Evolutionary conservation across 2,329 filamentous ascomycete genomes (phyloP), one percentile per base, ranked within the genome.

Genomic region (Cladosporium sp.): DNA sequence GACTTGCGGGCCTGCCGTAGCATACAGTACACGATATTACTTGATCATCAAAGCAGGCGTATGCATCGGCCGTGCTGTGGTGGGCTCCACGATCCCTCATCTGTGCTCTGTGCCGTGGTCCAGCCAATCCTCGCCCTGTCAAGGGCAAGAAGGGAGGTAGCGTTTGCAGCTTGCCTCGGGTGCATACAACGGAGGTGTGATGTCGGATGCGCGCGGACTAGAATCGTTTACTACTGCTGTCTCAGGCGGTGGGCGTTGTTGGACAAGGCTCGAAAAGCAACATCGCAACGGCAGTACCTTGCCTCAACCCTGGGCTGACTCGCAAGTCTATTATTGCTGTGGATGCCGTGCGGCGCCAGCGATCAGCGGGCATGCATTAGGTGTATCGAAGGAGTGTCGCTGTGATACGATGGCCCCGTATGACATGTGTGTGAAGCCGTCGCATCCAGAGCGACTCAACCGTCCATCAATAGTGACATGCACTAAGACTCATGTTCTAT

Each of bases 251-350:
- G 42, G 34, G 52, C 40, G 20, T 54, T 22, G 20, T 54, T 22
- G 28, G 51, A 24, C 51, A 52, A 35, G 19, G 39, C 37, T 13
- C 19, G 47, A 55, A 36, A 55, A 55, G 52, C 52, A 55, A 55
- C 36, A 35, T 19, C 34, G 17, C 32, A 35, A 55, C 52, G 40
- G 40, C 39, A 44, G 40, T 45, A 55, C 52, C 52, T 55, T 55
- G 52, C 52, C 39, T 55, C 40, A 47, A 55, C 52, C 40, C 52
- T 47, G 32, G 40, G 52, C 39, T 55, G 52, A 45, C 40, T 55
- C 52, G 52, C 40, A 55, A 55, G 52, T 55, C 39, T 36, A 55
- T 55, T 37, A 37, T 47, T 45, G 52, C 40, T 55, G 40, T 34
- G 39, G 17, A 55, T 47, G 52, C 52, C 52, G 52, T 55, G 40